phyloP scores from a whole-genome alignment of 805 yeast genomes.

The Myxozyma melibiosi region DNA sequence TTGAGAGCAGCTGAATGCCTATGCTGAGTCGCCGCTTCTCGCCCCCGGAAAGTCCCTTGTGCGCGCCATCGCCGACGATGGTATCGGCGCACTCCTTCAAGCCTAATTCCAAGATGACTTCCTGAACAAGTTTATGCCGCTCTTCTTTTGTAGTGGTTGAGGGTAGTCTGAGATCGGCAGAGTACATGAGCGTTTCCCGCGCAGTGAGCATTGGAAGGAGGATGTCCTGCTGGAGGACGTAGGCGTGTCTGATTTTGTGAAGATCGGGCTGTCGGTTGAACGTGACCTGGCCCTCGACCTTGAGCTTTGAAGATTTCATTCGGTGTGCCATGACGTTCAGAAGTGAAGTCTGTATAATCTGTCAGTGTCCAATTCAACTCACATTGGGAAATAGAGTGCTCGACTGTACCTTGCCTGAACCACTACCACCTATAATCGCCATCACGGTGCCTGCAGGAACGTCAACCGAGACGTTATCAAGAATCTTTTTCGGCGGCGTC shows the following conservation, averaged over 20 bases:
- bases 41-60: slow-evolving; percentile 77
- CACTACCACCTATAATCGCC: slow-evolving; percentile 87
- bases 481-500: slow-evolving; percentile 42
- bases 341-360: slow-evolving; percentile 57
- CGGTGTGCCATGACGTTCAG: slow-evolving; percentile 53
- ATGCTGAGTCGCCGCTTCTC: slow-evolving; percentile 77
- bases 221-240: slow-evolving; percentile 75
- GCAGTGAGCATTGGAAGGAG: slow-evolving; percentile 72
- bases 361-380: too few species aligned
- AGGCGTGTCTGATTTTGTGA: slow-evolving; percentile 51
- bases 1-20: slow-evolving; percentile 74
- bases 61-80: slow-evolving; percentile 54
- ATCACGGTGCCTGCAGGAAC: slow-evolving; percentile 63
- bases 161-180: slow-evolving; percentile 71
- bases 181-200: slow-evolving; percentile 65
- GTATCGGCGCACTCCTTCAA: slow-evolving; percentile 65
- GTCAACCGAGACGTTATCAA: slow-evolving; percentile 59
- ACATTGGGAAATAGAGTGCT: too few species aligned
- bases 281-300: slow-evolving; percentile 36
- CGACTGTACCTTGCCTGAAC: slow-evolving; percentile 72
- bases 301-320: slow-evolving; percentile 35
- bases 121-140: slow-evolving; percentile 55
- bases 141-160: slow-evolving; percentile 48
- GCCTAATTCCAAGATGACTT: slow-evolving; percentile 65
- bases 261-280: slow-evolving; percentile 40